These are phyloP conservation scores for Mucor racemosus DNA, from an alignment of 371 early-diverging fungal species.

Conservation along the genomic window DNA sequence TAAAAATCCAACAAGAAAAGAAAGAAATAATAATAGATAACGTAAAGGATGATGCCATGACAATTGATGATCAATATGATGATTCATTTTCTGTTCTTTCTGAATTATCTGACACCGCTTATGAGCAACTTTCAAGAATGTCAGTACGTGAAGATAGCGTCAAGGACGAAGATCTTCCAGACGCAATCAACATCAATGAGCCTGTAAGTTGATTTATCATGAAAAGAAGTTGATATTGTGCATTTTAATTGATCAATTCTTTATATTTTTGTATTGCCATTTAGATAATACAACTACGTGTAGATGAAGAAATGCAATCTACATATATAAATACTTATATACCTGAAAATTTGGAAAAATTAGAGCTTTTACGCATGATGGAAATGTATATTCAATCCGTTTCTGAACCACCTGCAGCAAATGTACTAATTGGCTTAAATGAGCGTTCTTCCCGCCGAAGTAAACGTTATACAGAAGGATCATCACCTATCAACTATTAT, in stretches of 20 bases:
- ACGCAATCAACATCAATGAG: neutral
- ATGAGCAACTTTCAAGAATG: neutral
- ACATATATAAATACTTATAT: slow-evolving; percentile 14
- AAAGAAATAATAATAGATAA: neutral
- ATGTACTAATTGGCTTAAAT: neutral
- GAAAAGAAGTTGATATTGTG: too few species aligned
- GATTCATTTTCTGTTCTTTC: neutral
- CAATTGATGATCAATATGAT: neutral
- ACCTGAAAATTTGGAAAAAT: slow-evolving; percentile 5
- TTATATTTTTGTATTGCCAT: neutral
- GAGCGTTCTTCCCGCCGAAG: slow-evolving; percentile 8
- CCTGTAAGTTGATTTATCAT: neutral
- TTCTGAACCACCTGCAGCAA: neutral
- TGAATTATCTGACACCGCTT: neutral
- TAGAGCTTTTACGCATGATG: slow-evolving; percentile 9
- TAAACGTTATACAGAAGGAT: neutral
- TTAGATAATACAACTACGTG: slow-evolving; percentile 4
- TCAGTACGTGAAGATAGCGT: neutral
- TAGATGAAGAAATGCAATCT: slow-evolving; percentile 1
- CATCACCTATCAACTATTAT: neutral
- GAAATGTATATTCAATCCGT: slow-evolving; percentile 21
- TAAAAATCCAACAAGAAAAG: neutral
- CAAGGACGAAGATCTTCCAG: neutral
- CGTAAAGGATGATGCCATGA: neutral
- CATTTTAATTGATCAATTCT: neutral